Conservation (phyloP, 768 basidiomycete genomes). For the Lanmaoa pseudosensibilis region DNA sequence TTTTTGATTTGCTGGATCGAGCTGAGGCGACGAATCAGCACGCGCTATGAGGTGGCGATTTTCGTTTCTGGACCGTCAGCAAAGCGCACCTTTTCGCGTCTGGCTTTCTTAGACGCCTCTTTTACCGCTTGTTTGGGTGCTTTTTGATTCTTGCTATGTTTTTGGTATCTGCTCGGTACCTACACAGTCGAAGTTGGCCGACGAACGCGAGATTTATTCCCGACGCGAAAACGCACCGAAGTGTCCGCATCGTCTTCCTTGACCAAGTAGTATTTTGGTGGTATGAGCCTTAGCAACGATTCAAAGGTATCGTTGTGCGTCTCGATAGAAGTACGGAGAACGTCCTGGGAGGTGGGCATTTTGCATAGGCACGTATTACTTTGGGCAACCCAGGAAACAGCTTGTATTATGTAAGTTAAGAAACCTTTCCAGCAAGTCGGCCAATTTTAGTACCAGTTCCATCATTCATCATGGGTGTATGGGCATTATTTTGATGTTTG, state of each 20-base stretch:
- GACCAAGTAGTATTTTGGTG: conserved; percentile 80
- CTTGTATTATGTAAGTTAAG: neutral
- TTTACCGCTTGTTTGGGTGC: conserved; percentile 84
- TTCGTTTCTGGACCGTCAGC: neutral
- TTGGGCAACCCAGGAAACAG: neutral
- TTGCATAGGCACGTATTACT: neutral
- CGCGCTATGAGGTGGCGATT: neutral
- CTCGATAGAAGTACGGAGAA: conserved; percentile 66
- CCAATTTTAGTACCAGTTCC: too few relatives aligned
- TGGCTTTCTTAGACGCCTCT: conserved; percentile 86
- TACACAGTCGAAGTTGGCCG: neutral
- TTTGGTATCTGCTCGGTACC: conserved; percentile 70
- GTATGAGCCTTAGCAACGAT: conserved; percentile 78
- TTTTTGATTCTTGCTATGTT: conserved; percentile 85
- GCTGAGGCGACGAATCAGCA: conserved; percentile 43
- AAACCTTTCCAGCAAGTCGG: too few relatives aligned
- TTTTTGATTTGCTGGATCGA: conserved; percentile 90
- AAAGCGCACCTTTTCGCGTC: conserved; percentile 70
- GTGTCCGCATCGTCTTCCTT: conserved; percentile 12
- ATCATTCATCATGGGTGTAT: too few relatives aligned
- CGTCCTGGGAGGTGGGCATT: conserved; percentile 51
- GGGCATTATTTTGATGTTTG: too few relatives aligned
- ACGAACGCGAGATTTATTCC: neutral
- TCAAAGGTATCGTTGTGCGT: conserved; percentile 87
- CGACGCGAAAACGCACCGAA: conserved; percentile 9